These are phyloP conservation scores for Sarocladiaceae sp. DNA, from an alignment of 2,329 filamentous ascomycete species.

Conservation along the genomic window DNA sequence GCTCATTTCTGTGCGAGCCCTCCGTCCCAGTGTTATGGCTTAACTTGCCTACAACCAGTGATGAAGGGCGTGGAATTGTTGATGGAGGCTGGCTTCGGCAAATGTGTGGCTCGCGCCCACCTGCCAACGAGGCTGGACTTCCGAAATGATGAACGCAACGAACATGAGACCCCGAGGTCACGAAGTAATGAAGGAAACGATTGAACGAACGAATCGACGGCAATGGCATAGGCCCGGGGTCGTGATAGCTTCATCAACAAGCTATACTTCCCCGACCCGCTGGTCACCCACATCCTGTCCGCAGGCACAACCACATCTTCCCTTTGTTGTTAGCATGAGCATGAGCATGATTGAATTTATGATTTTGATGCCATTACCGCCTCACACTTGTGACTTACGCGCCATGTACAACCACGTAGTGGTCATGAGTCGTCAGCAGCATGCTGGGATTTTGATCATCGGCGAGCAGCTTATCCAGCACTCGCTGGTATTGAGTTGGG, in stretches of 20 bases:
- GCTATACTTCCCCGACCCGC: not conserved
- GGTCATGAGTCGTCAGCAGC: not conserved
- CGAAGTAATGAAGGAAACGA: slow-evolving; percentile 7
- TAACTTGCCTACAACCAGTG: not conserved
- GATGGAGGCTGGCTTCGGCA: not conserved
- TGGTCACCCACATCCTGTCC: slow-evolving; percentile 10
- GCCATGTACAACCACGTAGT: not conserved
- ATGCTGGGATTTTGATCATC: not conserved
- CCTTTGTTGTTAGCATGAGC: slow-evolving; percentile 6
- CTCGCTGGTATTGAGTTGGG: not conserved
- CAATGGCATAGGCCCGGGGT: slow-evolving; percentile 9
- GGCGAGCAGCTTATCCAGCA: not conserved
- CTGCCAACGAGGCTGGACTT: not conserved
- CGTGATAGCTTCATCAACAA: not conserved
- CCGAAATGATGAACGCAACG: not conserved
- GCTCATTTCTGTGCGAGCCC: slow-evolving; percentile 5
- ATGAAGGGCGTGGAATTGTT: slow-evolving; percentile 6
- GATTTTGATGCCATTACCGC: no score
- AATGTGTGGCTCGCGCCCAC: slow-evolving; percentile 2
- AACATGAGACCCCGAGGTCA: not conserved
- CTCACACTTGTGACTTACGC: not conserved
- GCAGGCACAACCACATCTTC: slow-evolving; percentile 8
- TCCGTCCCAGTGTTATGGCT: slow-evolving; percentile 1
- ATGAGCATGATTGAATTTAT: slow-evolving; percentile 3
- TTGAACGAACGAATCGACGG: slow-evolving; percentile 9